These are phyloP conservation scores for Scheffersomyces lignicola DNA, from an alignment of 1,139 yeast species.

Conservation along the genomic window DNA sequence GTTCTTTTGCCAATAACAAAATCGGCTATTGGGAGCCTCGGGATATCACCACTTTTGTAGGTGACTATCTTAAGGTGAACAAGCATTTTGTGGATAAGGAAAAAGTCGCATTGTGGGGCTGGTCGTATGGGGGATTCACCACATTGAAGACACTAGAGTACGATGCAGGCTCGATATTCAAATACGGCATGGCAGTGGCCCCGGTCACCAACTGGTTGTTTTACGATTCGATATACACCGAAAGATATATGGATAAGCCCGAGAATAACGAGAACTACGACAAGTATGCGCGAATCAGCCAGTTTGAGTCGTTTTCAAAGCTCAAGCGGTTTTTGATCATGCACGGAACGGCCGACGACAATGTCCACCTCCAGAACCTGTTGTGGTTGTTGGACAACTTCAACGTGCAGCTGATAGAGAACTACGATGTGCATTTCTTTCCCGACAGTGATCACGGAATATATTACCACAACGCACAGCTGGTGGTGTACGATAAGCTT, in stretches of 20 bases:
- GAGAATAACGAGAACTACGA: conserved; percentile 50
- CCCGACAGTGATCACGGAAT: conserved; percentile 94
- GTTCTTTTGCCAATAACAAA: conserved; percentile 63
- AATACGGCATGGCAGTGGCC: conserved; percentile 78
- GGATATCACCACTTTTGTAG: conserved; percentile 70
- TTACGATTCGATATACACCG: conserved; percentile 81
- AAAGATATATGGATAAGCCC: conserved; percentile 83
- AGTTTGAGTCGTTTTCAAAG: conserved; percentile 47
- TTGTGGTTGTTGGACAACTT: conserved; percentile 71
- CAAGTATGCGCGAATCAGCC: conserved; percentile 44
- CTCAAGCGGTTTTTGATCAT: conserved; percentile 69
- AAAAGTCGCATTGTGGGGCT: conserved; percentile 85
- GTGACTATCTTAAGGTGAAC: conserved; percentile 55
- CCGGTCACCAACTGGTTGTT: conserved; percentile 80
- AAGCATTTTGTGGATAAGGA: conserved; percentile 56
- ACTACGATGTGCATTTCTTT: conserved; percentile 86
- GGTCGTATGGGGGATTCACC: conserved; percentile 83
- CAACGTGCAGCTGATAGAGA: conserved; percentile 62
- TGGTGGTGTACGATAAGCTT: conserved; percentile 73
- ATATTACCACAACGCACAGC: conserved; percentile 73
- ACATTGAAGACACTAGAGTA: conserved; percentile 70
- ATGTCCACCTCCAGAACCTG: conserved; percentile 91
- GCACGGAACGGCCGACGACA: conserved; percentile 98
- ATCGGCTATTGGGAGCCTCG: conserved; percentile 89
- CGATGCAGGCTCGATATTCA: conserved; percentile 61